A percentile compares a stretch with the other conserved stretches of the same genome.
These are phyloP conservation scores for Westerdykella aurantiaca DNA, from an alignment of 2,329 filamentous ascomycete genomes.

Conservation along the genomic window DNA sequence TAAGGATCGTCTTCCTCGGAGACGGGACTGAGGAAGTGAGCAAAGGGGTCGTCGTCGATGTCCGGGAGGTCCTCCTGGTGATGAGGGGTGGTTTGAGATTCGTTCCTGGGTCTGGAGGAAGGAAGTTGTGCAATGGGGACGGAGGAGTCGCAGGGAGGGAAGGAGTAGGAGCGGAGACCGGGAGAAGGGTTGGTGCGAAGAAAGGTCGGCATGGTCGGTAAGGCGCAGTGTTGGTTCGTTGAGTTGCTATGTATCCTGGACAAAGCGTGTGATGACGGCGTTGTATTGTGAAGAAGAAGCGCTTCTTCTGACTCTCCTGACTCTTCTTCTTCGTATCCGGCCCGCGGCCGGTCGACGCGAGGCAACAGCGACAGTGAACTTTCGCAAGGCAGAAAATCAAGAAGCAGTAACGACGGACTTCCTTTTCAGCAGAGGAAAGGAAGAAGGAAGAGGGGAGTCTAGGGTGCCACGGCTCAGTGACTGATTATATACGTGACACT, in stretches of 20 bases:
- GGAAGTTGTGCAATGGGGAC: constrained; percentile 9
- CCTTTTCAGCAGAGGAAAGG: constrained; percentile 18
- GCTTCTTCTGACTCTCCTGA: constrained; percentile 8
- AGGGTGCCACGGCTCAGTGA: neutral
- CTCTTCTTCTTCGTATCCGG: constrained; percentile 18
- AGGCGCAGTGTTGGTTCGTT: neutral
- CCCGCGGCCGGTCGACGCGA: constrained; percentile 27
- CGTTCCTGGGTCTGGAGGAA: too few relatives aligned
- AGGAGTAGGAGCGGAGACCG: constrained; percentile 27
- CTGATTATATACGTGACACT: constrained; percentile 28
- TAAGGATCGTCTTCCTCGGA: constrained; percentile 39
- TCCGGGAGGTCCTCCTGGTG: constrained; percentile 25
- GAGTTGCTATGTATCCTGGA: constrained; percentile 14
- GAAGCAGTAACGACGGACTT: constrained; percentile 10
- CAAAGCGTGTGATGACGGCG: constrained; percentile 17
- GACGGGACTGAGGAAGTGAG: constrained; percentile 40
- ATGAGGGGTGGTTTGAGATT: too few relatives aligned
- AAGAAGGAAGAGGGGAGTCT: constrained; percentile 8
- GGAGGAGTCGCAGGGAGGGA: constrained; percentile 27
- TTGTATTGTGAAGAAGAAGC: constrained; percentile 22
- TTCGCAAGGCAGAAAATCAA: too few relatives aligned
- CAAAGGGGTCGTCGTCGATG: constrained; percentile 41
- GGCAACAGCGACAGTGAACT: constrained; percentile 17
- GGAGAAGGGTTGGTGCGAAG: constrained; percentile 11
- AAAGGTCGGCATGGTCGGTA: constrained; percentile 33